Evolutionary conservation across 164 flowering plant genomes (phyloP), one percentile per base, ranked within the genome.

Genomic region (Umbilicus rupestris): DNA sequence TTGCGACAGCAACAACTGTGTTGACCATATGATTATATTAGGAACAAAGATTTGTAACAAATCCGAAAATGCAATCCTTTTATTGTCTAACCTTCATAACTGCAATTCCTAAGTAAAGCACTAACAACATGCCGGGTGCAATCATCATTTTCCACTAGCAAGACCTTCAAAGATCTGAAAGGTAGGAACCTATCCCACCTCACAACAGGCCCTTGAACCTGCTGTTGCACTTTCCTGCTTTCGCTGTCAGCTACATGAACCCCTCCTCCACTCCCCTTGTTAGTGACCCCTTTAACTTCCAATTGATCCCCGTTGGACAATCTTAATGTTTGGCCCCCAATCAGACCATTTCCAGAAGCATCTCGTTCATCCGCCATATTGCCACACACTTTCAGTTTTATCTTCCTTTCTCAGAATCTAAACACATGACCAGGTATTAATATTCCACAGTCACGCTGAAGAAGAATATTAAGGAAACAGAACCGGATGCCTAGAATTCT

Each of bases 121-220:
- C 80, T 75, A 70, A 83, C 85, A 14, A 85, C 81, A 39, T 85
- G 89, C 44, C 87, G 81, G 42, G 89, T 85, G 28, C 82, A 85
- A 71, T 85, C 85, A 70, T 85, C 89, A 76, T 78, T 79, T 73
- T 85, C 89, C 71, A 85, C 87, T 65, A 85, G 72, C 70, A 85
- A 69, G 65, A 85, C 85, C 67, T 78, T 82, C 71, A 83, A 72
- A 16, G 89, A 69, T 64, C 81, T 75, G 62, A 80, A 70, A 55
- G 82, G 85, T 33, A 85, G 85, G 78, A 83, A 85, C 71, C 83
- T 80, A 67, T 83, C 87, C 89, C 89, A 66, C 37, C 62, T 28
- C 55, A 66, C 69, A 20, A 20, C 26, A 46, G 59, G 26, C 28
- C 58, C 57, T 33, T 49, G 67, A 19, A 47, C n/a, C 3, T 42